Base-by-base conservation (phyloP, 768 basidiomycete species). In the Butyriboletus loyo region DNA sequence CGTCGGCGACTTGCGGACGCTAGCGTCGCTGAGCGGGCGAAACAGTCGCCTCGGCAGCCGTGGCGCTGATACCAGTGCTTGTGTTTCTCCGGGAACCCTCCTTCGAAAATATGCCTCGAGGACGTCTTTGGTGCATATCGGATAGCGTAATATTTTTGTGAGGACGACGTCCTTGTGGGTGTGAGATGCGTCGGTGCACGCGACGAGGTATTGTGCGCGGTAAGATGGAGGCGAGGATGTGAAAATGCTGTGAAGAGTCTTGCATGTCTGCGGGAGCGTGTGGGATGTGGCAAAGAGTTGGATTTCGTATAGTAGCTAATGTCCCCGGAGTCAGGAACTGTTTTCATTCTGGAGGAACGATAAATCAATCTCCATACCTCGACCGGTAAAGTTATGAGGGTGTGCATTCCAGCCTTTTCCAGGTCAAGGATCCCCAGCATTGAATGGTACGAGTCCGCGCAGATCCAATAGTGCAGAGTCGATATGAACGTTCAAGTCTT, bases 251-350 rank as follows among this genome's bases (percentile, higher is more conserved):
- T 81, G 66, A 19, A 94, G 66, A 35, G 75, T 67, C 53, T 70
- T 78, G 55, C 80, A 88, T 30, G 80, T 72, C 46, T 69, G 68
- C 0, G 92, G 91, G 8, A 97, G 72, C 32, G 72, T 61, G 17
- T 80, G 74, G 4, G 89, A 91, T 7, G 83, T 71, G 0, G 91
- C 84, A 56, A 76, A 76, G 17, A 89, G 77, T 58, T 93, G 87
- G 14, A 96, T 77, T 50, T 92, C 82, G 59, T 87, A 86, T 0
- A 95, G 69, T 9, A 98, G 76, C 93, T 95, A 59, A 4, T 2
- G 30, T 32, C 32, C 10, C 10, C 11, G 3, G 19, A 35, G 54
- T 61, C 61, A 50, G 61, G 38, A 11, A 15, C 21, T 37, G 31
- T 40, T 37, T 24, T 42, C 25, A n/a, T 39, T 31, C 47, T 51